These are phyloP conservation scores for Scalesia atractyloides DNA, from an alignment of 129 eudicot species.

Conservation along the genomic window DNA sequence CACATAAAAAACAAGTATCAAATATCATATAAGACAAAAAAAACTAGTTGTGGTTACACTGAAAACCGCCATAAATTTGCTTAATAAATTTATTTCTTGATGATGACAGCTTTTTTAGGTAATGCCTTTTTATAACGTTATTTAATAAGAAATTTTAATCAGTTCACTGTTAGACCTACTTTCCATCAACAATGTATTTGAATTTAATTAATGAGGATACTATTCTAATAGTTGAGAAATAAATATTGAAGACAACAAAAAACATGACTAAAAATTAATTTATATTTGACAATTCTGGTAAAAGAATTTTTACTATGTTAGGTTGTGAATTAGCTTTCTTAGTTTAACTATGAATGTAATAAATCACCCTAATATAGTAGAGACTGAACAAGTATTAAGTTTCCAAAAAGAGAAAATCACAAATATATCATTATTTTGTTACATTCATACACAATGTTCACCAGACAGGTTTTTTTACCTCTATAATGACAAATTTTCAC, in stretches of 20 bases:
- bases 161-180: background rate
- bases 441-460: too few species aligned
- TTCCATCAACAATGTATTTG: background rate
- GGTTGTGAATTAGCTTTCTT: background rate
- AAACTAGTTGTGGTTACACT: background rate
- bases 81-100: background rate
- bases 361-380: background rate
- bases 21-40: too few species aligned
- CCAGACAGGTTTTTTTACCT: too few species aligned
- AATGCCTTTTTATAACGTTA: background rate
- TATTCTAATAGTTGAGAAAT: background rate
- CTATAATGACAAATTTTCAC: too few species aligned
- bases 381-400: background rate
- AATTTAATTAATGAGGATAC: background rate
- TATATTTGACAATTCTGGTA: background rate
- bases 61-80: background rate
- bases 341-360: background rate
- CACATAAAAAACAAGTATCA: too few species aligned
- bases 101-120: background rate
- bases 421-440: background rate
- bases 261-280: background rate
- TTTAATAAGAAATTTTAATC: background rate
- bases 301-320: background rate
- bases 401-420: background rate
- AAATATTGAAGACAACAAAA: background rate